Conservation (phyloP, 208 protist genomes). For the Crithidia brevicula region DNA sequence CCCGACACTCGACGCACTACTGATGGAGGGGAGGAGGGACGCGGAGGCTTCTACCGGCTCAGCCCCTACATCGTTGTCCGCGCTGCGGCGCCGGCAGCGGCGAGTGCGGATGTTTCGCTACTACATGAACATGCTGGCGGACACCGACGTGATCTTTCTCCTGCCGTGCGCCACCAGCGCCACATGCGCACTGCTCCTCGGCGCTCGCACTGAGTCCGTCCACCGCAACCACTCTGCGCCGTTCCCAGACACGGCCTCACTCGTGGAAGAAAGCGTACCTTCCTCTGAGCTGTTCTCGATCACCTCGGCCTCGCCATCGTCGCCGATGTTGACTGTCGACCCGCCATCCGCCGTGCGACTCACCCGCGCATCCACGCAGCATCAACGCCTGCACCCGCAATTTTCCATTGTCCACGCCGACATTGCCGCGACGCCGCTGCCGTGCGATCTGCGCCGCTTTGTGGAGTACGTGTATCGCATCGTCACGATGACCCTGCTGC, state of each 20-base stretch:
- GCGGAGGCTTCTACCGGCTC: too few relatives aligned
- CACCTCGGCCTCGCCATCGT: slow-evolving; percentile 16
- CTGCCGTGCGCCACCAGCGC: slow-evolving; percentile 42
- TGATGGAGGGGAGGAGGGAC: not conserved
- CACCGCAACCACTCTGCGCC: too few relatives aligned
- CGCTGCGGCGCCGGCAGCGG: slow-evolving; percentile 14
- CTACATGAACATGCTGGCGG: slow-evolving; percentile 64
- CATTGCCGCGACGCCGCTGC: slow-evolving; percentile 33
- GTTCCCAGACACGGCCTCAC: not conserved
- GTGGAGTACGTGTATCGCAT: slow-evolving; percentile 54
- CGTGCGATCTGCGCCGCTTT: slow-evolving; percentile 52
- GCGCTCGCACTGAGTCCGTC: too few relatives aligned
- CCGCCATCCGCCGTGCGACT: slow-evolving; percentile 26
- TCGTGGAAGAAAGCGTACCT: not conserved
- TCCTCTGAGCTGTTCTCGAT: slow-evolving; percentile 1
- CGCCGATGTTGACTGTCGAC: slow-evolving; percentile 14
- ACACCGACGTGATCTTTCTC: slow-evolving; percentile 67
- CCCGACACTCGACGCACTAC: too few relatives aligned
- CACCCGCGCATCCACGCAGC: slow-evolving; percentile 7
- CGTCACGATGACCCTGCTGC: slow-evolving; percentile 47
- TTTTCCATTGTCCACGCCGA: slow-evolving; percentile 33
- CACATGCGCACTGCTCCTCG: slow-evolving; percentile 31
- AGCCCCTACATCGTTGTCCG: too few relatives aligned
- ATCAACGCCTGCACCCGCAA: slow-evolving; percentile 35
- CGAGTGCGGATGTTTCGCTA: slow-evolving; percentile 52